These are phyloP conservation scores for Candida patagonica DNA, from an alignment of 805 yeast species.

Conservation along the genomic window DNA sequence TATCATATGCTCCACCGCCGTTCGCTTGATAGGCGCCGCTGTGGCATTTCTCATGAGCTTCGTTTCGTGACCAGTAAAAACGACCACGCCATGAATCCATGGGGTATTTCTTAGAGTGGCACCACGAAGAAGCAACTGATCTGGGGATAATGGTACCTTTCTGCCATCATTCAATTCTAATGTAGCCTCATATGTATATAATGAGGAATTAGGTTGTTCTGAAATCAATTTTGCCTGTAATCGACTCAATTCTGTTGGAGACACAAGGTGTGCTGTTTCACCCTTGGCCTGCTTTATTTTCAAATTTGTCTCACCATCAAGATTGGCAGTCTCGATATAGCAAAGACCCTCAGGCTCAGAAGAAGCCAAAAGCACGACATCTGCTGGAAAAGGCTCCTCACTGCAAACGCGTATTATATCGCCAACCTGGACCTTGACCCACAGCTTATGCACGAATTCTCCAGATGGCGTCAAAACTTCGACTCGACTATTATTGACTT, in stretches of 20 bases:
- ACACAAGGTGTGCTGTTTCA: conserved; percentile 67
- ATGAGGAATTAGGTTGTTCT: conserved; percentile 88
- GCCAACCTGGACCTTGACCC: conserved; percentile 88
- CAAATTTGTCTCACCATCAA: conserved; percentile 96
- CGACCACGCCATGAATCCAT: conserved; percentile 89
- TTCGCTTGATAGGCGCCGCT: conserved; percentile 94
- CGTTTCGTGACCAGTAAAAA: conserved; percentile 97
- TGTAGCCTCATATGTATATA: conserved; percentile 93
- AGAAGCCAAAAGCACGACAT: conserved; percentile 70
- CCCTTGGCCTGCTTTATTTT: conserved; percentile 83
- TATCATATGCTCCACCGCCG: conserved; percentile 93
- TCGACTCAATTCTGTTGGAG: conserved; percentile 48
- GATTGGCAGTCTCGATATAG: conserved; percentile 92
- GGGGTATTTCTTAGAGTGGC: conserved; percentile 91
- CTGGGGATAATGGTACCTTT: conserved; percentile 69
- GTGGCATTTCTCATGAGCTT: conserved; percentile 98
- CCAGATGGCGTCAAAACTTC: conserved; percentile 53
- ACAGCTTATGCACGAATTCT: conserved; percentile 54
- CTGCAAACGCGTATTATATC: conserved; percentile 77
- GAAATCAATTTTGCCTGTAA: conserved; percentile 58
- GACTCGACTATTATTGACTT: conserved; percentile 70
- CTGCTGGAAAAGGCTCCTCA: conserved; percentile 93
- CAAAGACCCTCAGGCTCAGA: conserved; percentile 98
- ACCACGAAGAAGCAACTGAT: conserved; percentile 86
- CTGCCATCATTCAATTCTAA: conserved; percentile 32